Conservation (phyloP, 495 filamentous ascomycete genomes). For the Hyaloscypha bicolor region DNA sequence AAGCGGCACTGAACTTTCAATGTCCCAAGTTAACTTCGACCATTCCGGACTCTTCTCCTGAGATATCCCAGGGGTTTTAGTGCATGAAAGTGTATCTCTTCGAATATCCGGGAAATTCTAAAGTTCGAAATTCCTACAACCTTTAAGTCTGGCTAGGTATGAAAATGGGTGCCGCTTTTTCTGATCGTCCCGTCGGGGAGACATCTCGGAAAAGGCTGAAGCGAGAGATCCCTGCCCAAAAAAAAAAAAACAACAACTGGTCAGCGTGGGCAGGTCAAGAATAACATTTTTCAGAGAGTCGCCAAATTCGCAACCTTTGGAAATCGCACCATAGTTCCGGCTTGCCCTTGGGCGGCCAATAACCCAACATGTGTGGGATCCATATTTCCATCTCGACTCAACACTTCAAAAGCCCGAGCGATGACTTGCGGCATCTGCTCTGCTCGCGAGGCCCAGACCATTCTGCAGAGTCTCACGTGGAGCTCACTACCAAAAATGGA, state of each 20-base stretch:
- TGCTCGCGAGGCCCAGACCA: conserved; percentile 52
- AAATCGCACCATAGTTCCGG: neutral
- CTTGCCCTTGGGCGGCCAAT: neutral
- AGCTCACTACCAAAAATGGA: conserved; percentile 29
- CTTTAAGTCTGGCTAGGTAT: too few species aligned
- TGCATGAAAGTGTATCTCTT: too few species aligned
- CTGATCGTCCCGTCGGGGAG: too few species aligned
- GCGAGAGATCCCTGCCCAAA: conserved; percentile 1
- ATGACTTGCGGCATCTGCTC: conserved; percentile 28
- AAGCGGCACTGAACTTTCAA: too few species aligned
- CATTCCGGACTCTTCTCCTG: too few species aligned
- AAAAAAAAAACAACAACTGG: neutral
- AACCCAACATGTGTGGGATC: conserved; percentile 33
- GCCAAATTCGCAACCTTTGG: neutral
- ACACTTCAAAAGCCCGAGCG: conserved; percentile 18
- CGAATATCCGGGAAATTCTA: too few species aligned
- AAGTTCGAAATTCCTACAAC: too few species aligned
- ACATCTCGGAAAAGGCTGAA: conserved; percentile 11
- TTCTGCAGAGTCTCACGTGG: conserved; percentile 42
- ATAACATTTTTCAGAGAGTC: neutral
- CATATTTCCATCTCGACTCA: conserved; percentile 27
- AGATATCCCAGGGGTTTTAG: too few species aligned
- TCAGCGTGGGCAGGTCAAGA: neutral
- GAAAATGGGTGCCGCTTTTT: too few species aligned
- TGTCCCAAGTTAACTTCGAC: too few species aligned